Conservation (phyloP, 768 basidiomycete species). For the Lactarius deliciosus region DNA sequence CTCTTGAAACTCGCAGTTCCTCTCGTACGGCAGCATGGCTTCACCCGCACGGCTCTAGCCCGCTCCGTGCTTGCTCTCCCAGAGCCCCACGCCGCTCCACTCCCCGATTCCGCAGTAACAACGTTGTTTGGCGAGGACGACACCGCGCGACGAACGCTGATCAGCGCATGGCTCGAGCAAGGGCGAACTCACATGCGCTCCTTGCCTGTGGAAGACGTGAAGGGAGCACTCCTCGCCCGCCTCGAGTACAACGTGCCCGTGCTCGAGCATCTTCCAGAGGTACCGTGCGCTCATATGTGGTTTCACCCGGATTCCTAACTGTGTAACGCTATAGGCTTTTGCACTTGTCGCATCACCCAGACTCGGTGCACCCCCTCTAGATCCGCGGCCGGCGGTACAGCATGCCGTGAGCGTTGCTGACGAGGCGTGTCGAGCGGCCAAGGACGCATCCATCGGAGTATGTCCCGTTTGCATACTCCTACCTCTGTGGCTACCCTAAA, state of each 20-base stretch:
- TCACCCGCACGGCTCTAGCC: slow-evolving; percentile 69
- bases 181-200: slow-evolving; percentile 54
- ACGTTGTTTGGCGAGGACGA: slow-evolving; percentile 73
- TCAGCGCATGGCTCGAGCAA: slow-evolving; percentile 73
- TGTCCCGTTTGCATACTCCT: slow-evolving; percentile 26
- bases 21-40: slow-evolving; percentile 65
- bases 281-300: slow-evolving; percentile 31
- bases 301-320: neutral
- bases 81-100: slow-evolving; percentile 51
- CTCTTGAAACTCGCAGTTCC: slow-evolving; percentile 64
- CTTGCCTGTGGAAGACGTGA: slow-evolving; percentile 38
- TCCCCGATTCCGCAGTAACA: slow-evolving; percentile 68
- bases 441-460: slow-evolving; percentile 60
- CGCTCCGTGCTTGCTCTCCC: slow-evolving; percentile 60
- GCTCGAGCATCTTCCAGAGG: slow-evolving; percentile 64
- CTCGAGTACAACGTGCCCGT: slow-evolving; percentile 69
- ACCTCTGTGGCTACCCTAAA: neutral
- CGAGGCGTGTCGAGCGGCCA: slow-evolving; percentile 61
- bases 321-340: slow-evolving; percentile 54
- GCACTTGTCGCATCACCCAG: slow-evolving; percentile 61
- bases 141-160: slow-evolving; percentile 59
- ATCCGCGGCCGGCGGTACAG: slow-evolving; percentile 57
- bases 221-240: slow-evolving; percentile 54
- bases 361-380: slow-evolving; percentile 49
- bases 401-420: slow-evolving; percentile 66